A percentile compares a stretch with the other conserved stretches of the same genome.
phyloP scores from a whole-genome alignment of 2,329 filamentous ascomycete genomes.

The Paracoccidioides brasiliensis region DNA sequence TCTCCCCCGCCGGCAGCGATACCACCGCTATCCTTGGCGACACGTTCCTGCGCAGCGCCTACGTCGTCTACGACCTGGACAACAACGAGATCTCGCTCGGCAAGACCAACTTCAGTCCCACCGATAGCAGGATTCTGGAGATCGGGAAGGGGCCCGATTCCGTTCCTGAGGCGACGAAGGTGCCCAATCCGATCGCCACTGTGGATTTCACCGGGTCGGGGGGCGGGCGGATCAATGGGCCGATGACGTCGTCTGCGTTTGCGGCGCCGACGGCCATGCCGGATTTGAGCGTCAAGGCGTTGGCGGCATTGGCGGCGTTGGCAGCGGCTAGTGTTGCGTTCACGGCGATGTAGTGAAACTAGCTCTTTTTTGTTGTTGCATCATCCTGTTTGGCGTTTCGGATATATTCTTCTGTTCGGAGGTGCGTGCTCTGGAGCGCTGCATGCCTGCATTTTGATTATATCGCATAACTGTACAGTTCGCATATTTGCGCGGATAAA shows the following conservation, averaged over 20 bases:
- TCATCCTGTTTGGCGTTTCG: not conserved
- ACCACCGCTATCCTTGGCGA: slow-evolving; percentile 53
- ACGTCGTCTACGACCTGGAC: slow-evolving; percentile 60
- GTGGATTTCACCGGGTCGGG: slow-evolving; percentile 8
- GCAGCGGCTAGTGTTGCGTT: slow-evolving; percentile 10
- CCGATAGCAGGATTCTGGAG: slow-evolving; percentile 36
- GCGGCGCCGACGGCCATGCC: slow-evolving; percentile 6
- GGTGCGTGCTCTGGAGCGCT: too few species aligned
- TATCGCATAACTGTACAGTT: too few species aligned
- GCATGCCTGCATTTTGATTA: too few species aligned
- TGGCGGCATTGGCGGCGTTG: slow-evolving; percentile 7
- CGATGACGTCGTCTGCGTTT: slow-evolving; percentile 1
- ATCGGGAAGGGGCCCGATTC: slow-evolving; percentile 36
- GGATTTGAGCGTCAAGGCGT: slow-evolving; percentile 4
- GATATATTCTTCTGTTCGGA: not conserved
- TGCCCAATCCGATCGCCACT: slow-evolving; percentile 13
- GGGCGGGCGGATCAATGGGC: slow-evolving; percentile 8
- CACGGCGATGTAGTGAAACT: slow-evolving; percentile 6
- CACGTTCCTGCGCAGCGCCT: slow-evolving; percentile 61
- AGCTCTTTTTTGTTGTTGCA: not conserved
- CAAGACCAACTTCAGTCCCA: slow-evolving; percentile 50
- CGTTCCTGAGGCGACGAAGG: slow-evolving; percentile 38
- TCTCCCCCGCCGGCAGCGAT: slow-evolving; percentile 44
- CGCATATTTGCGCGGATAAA: too few species aligned
- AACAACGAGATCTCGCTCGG: slow-evolving; percentile 61